phyloP scores from a whole-genome alignment of 768 basidiomycete genomes.

The Dentipellis sp. region DNA sequence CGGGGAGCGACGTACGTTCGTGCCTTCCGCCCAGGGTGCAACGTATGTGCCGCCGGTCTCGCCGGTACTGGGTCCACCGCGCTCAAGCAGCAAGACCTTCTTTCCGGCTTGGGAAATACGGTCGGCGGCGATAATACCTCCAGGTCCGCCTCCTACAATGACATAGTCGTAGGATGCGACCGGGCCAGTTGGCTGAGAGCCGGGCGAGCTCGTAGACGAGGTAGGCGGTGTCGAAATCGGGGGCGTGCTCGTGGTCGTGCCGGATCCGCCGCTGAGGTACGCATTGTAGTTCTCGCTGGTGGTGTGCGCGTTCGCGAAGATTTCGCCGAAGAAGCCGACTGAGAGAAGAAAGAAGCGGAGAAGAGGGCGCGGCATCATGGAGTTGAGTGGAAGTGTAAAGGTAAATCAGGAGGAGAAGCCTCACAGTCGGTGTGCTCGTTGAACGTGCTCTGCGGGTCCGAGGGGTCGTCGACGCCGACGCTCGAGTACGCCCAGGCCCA shows the following conservation, averaged over 20 bases:
- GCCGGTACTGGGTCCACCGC: conserved; percentile 52
- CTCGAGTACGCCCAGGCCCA: conserved; percentile 44
- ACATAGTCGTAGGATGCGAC: not conserved
- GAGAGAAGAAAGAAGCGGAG: not conserved
- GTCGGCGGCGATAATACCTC: conserved; percentile 1
- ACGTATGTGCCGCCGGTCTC: conserved; percentile 51
- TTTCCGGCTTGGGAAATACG: conserved; percentile 36
- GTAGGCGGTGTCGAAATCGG: conserved; percentile 24
- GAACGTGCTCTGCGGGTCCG: conserved; percentile 43
- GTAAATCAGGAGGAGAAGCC: conserved; percentile 11
- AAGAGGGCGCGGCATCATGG: not conserved
- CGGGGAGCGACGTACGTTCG: conserved; percentile 23
- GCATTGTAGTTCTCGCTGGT: conserved; percentile 31
- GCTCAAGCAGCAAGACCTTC: conserved; percentile 53
- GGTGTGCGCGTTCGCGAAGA: conserved; percentile 35
- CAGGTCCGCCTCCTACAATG: conserved; percentile 1
- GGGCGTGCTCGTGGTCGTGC: conserved; percentile 18
- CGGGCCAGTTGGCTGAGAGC: conserved; percentile 17
- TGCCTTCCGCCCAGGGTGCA: conserved; percentile 38
- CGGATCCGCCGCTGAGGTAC: conserved; percentile 41
- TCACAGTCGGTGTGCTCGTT: conserved; percentile 51
- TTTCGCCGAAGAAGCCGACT: conserved; percentile 55
- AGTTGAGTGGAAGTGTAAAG: not conserved
- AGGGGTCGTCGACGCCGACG: conserved; percentile 36
- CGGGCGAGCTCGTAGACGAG: conserved; percentile 22